Percentiles rank a stretch among this genome's conserved stretches.
phyloP scores from a whole-genome alignment of 2,329 filamentous ascomycete species.

The Botryotinia narcissicola region DNA sequence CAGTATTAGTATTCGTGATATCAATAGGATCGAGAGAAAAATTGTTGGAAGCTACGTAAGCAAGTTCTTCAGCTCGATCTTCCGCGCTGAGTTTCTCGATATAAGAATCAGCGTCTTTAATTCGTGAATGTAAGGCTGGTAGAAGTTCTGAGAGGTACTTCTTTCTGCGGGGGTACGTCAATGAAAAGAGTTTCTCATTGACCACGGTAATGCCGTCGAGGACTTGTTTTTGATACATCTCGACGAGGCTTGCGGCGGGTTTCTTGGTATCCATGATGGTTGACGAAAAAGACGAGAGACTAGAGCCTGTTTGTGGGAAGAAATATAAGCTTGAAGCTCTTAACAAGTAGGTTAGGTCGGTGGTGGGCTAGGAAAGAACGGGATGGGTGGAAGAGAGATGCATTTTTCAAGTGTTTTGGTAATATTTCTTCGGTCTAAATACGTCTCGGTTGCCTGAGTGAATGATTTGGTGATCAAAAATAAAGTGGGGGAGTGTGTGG shows the following conservation, averaged over 20 bases:
- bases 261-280: neutral
- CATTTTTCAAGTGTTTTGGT: too few species aligned
- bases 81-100: neutral
- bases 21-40: rapidly evolving
- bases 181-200: neutral
- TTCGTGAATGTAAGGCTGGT: neutral
- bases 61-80: neutral
- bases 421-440: neutral
- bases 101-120: neutral
- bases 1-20: neutral
- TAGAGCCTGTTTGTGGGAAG: neutral
- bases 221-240: neutral
- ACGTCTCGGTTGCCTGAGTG: neutral
- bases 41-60: neutral
- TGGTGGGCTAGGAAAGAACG: neutral
- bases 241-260: neutral
- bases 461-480: neutral
- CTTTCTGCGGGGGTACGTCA: neutral
- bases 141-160: neutral
- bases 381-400: neutral
- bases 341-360: neutral
- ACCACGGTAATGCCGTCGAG: neutral
- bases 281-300: neutral
- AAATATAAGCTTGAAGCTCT: neutral
- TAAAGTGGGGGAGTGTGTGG: neutral